A percentile compares a stretch with the other conserved stretches of the same genome.
Conservation (phyloP, 2,329 filamentous ascomycete genomes). For the Calonectria multiphialidica region DNA sequence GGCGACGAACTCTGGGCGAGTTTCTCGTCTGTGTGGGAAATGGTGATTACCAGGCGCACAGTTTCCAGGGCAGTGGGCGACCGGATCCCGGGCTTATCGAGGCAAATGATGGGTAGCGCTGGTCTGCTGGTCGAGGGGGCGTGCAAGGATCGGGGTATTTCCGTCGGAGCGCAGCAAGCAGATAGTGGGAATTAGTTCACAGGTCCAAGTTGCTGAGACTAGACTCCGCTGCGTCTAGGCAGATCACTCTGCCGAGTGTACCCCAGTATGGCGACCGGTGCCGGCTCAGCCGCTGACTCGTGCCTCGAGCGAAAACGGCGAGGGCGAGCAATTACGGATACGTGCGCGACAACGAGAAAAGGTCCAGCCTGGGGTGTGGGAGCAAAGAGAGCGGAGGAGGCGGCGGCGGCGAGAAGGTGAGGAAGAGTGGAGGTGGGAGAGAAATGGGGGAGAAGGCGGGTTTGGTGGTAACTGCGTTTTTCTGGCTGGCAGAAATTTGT, state of each 20-base stretch:
- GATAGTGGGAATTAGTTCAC: slow-evolving; percentile 40
- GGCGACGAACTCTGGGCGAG: slow-evolving; percentile 17
- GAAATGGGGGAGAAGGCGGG: slow-evolving; percentile 28
- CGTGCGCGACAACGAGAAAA: slow-evolving; percentile 32
- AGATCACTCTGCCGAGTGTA: slow-evolving; percentile 45
- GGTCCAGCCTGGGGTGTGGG: slow-evolving; percentile 30
- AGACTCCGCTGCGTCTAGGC: slow-evolving; percentile 33
- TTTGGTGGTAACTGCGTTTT: slow-evolving; percentile 36
- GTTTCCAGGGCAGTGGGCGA: slow-evolving; percentile 37
- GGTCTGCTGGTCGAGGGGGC: slow-evolving; percentile 35
- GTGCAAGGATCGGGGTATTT: slow-evolving; percentile 50
- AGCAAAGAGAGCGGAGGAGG: slow-evolving; percentile 17
- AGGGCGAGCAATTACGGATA: slow-evolving; percentile 35
- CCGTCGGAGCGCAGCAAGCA: slow-evolving; percentile 43
- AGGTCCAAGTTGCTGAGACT: slow-evolving; percentile 33
- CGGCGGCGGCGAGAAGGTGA: slow-evolving; percentile 16
- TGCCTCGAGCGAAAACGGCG: slow-evolving; percentile 44
- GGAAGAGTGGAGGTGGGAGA: slow-evolving; percentile 21
- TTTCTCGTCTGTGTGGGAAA: slow-evolving; percentile 28
- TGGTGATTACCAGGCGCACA: slow-evolving; percentile 33
- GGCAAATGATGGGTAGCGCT: slow-evolving; percentile 41
- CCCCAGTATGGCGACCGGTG: slow-evolving; percentile 45
- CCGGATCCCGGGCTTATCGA: slow-evolving; percentile 47
- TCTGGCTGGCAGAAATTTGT: slow-evolving; percentile 27
- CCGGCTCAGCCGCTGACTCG: slow-evolving; percentile 50